These are phyloP conservation scores for Cornus florida DNA, from an alignment of 148 eudicot species.

Conservation along the genomic window DNA sequence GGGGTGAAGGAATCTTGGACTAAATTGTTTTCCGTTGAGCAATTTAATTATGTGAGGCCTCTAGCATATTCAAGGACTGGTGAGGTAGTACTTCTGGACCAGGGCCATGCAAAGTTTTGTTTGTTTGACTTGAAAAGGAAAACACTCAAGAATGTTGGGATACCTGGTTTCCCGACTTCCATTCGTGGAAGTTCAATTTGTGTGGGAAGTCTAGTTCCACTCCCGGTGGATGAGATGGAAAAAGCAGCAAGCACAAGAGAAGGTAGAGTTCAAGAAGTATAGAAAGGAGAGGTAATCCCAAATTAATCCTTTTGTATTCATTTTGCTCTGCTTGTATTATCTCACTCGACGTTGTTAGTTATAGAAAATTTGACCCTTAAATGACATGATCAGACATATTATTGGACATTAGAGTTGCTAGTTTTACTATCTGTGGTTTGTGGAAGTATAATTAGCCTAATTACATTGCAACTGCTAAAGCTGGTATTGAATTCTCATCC, in stretches of 20 bases:
- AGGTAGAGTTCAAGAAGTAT: conserved; percentile 7
- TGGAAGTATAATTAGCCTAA: too few relatives aligned
- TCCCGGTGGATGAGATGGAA: background rate
- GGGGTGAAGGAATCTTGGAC: conserved; percentile 23
- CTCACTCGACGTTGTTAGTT: background rate
- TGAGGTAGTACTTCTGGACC: conserved; percentile 31
- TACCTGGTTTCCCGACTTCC: conserved; percentile 10
- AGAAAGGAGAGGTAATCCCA: background rate
- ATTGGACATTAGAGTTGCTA: too few relatives aligned
- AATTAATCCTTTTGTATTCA: background rate
- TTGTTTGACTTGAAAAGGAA: conserved; percentile 33
- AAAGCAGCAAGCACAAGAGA: conserved; percentile 14
- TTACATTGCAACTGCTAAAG: too few relatives aligned
- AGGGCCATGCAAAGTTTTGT: conserved; percentile 11
- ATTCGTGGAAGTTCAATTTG: background rate
- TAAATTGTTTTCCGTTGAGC: conserved; percentile 5
- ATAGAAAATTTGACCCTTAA: background rate
- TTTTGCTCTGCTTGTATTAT: background rate
- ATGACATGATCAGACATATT: too few relatives aligned
- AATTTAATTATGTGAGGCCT: conserved; percentile 25
- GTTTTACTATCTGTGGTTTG: too few relatives aligned
- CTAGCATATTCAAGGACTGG: conserved; percentile 35
- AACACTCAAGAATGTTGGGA: conserved; percentile 7
- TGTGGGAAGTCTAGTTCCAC: conserved; percentile 39
- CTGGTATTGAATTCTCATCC: too few relatives aligned